A percentile compares a stretch with the other conserved stretches of the same genome.
Evolutionary conservation across 441 rosid genomes (phyloP).

Genomic region (Omphalea diandra): DNA sequence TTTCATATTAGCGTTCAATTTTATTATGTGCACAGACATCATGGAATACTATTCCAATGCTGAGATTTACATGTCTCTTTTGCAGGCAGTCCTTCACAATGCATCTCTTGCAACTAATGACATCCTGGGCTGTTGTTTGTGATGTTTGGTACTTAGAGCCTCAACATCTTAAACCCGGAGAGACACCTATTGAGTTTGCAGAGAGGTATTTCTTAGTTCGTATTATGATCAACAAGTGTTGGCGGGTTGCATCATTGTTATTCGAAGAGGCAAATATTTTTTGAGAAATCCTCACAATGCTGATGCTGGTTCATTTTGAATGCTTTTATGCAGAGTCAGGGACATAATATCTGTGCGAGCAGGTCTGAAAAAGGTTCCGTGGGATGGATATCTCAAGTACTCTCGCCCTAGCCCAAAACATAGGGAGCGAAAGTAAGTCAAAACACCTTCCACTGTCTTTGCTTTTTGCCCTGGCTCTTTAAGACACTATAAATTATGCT

Average conservation of each 20-base stretch:
- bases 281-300: neutral
- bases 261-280: neutral
- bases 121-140: slow-evolving; percentile 99
- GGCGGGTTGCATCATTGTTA: neutral
- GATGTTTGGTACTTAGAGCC: slow-evolving; percentile 98
- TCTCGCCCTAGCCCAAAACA: slow-evolving; percentile 97
- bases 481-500: neutral
- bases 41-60: slow-evolving; percentile 10
- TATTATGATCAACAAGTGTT: slow-evolving; percentile 6
- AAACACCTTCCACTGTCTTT: slow-evolving; percentile 1
- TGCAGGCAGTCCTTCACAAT: slow-evolving; percentile 92
- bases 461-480: neutral
- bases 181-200: slow-evolving; percentile 87
- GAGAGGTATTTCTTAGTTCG: slow-evolving; percentile 56
- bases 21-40: neutral
- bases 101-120: slow-evolving; percentile 96
- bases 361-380: slow-evolving; percentile 94
- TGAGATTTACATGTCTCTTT: slow-evolving; percentile 16
- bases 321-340: slow-evolving; percentile 61
- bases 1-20: neutral
- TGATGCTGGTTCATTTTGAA: slow-evolving; percentile 16
- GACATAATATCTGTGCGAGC: slow-evolving; percentile 90
- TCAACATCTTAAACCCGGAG: slow-evolving; percentile 75
- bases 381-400: slow-evolving; percentile 98
- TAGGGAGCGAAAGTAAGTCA: slow-evolving; percentile 85